These are phyloP conservation scores for Peniophora sp. DNA, from an alignment of 1,284 basidiomycete genomes.

Conservation along the genomic window DNA sequence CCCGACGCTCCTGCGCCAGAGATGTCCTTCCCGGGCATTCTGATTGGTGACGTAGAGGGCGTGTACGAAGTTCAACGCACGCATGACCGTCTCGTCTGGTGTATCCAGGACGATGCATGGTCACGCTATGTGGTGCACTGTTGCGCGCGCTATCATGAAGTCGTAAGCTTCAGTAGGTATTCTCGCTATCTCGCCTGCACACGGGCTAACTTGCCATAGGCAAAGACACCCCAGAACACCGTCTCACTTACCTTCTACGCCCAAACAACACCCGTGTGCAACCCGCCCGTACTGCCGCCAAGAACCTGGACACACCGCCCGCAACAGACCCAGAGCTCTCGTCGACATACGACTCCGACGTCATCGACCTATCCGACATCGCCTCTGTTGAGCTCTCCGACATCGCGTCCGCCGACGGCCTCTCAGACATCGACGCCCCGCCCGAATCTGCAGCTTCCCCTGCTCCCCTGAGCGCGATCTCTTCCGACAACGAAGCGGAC, in stretches of 20 bases:
- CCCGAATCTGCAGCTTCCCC: constrained; percentile 3
- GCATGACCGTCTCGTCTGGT: constrained; percentile 64
- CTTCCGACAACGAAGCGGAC: constrained; percentile 21
- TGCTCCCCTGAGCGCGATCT: constrained; percentile 26
- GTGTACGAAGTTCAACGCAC: constrained; percentile 60
- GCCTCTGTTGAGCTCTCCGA: constrained; percentile 30
- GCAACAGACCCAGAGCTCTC: constrained; percentile 45
- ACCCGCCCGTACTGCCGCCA: constrained; percentile 31
- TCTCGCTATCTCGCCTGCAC: background rate
- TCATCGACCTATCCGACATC: constrained; percentile 40
- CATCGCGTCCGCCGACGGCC: constrained; percentile 21
- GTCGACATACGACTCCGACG: constrained; percentile 36
- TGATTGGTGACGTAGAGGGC: constrained; percentile 42
- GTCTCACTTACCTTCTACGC: constrained; percentile 70
- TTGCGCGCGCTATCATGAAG: constrained; percentile 66
- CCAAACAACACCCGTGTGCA: constrained; percentile 58
- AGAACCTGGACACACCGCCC: constrained; percentile 58
- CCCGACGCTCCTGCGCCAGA: constrained; percentile 32
- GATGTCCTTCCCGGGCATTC: constrained; percentile 29
- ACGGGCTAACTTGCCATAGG: constrained; percentile 30
- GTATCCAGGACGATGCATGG: constrained; percentile 57
- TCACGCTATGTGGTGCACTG: constrained; percentile 75
- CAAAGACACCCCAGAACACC: constrained; percentile 53
- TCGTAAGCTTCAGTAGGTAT: constrained; percentile 72
- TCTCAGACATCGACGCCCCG: constrained; percentile 2